Evolutionary conservation across 1,284 basidiomycete species (phyloP).

Genomic region (Cutaneotrichosporon arboriforme): DNA sequence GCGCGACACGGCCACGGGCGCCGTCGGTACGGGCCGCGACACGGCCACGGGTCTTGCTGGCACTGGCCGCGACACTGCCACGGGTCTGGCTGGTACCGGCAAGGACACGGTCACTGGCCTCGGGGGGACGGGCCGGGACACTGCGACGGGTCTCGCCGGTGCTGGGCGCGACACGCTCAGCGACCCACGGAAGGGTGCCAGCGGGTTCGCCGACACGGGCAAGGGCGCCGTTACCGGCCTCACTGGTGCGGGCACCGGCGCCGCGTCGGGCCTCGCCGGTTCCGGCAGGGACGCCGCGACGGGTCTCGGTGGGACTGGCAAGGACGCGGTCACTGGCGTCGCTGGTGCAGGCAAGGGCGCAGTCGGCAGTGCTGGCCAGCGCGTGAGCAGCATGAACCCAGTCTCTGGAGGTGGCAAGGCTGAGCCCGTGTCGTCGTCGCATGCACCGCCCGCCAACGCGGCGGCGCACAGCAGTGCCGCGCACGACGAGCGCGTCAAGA

Average conservation of each 20-base stretch:
- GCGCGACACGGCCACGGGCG: too few relatives aligned
- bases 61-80: background rate
- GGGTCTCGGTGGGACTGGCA: background rate
- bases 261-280: background rate
- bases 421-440: background rate
- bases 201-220: too few relatives aligned
- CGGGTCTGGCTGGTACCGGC: background rate
- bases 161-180: too few relatives aligned
- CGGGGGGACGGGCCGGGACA: too few relatives aligned
- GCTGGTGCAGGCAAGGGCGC: conserved; percentile 3
- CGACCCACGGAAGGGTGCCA: too few relatives aligned
- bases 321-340: conserved; percentile 1
- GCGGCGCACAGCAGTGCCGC: background rate
- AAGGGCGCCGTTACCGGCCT: background rate
- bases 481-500: conserved; percentile 11
- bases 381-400: background rate
- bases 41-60: background rate
- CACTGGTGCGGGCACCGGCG: background rate
- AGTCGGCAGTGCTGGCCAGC: background rate
- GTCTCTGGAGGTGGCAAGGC: background rate
- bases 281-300: background rate
- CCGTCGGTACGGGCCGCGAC: background rate
- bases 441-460: background rate
- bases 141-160: too few relatives aligned
- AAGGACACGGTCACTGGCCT: background rate